These are phyloP conservation scores for Nemania bipapillata DNA, from an alignment of 2,329 filamentous ascomycete species.

Conservation along the genomic window DNA sequence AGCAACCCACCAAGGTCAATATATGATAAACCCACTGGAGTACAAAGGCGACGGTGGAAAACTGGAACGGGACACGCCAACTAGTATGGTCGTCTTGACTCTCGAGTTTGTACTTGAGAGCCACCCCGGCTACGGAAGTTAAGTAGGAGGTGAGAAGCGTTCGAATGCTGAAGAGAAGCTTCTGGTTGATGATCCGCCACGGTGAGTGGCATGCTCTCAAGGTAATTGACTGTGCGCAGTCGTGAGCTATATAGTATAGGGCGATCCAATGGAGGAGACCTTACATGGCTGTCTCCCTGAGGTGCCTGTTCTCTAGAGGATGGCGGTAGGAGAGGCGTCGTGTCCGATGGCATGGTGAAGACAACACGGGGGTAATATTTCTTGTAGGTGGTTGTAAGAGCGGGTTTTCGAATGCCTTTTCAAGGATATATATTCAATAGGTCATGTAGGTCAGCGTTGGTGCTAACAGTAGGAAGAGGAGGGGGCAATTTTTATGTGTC, in stretches of 20 bases:
- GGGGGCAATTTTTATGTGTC: neutral
- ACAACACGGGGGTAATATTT: slow-evolving; percentile 7
- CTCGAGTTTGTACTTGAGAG: slow-evolving; percentile 60
- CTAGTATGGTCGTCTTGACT: slow-evolving; percentile 54
- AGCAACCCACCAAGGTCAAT: slow-evolving; percentile 58
- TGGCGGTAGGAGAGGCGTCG: slow-evolving; percentile 47
- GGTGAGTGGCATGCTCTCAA: slow-evolving; percentile 64
- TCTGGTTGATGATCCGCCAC: slow-evolving; percentile 61
- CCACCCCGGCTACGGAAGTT: slow-evolving; percentile 55
- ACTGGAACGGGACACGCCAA: slow-evolving; percentile 62
- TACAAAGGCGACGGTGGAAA: slow-evolving; percentile 58
- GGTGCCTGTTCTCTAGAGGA: slow-evolving; percentile 32
- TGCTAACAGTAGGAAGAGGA: slow-evolving; percentile 2
- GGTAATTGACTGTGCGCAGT: slow-evolving; percentile 61
- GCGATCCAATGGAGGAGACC: slow-evolving; percentile 8
- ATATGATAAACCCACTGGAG: slow-evolving; percentile 60
- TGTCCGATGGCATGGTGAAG: slow-evolving; percentile 44
- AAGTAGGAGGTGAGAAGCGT: slow-evolving; percentile 58
- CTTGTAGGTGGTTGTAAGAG: slow-evolving; percentile 9
- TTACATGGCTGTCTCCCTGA: slow-evolving; percentile 51
- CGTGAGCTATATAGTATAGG: neutral
- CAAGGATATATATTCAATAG: slow-evolving; percentile 27
- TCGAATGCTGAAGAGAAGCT: slow-evolving; percentile 58
- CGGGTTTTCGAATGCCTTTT: neutral
- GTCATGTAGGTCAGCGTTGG: slow-evolving; percentile 14